Evolutionary conservation across 345 rosid species (phyloP).

Genomic region (Sisymbrium irio): DNA sequence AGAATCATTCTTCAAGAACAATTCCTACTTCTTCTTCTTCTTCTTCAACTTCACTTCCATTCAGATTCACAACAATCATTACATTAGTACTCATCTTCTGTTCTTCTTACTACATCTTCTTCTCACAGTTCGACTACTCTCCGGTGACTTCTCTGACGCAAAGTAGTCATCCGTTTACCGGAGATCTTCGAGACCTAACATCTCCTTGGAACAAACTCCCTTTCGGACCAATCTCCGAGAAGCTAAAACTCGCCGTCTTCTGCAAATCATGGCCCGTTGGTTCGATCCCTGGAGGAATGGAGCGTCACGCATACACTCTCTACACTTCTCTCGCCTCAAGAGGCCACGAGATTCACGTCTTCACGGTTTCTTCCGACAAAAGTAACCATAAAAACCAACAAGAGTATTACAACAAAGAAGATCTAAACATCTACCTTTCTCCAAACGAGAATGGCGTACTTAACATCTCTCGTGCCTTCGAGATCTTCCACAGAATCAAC

Average conservation of each 20-base stretch:
- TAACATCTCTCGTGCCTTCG: constrained; percentile 50
- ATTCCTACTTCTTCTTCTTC: constrained; percentile 33
- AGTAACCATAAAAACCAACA: constrained; percentile 29
- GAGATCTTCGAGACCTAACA: constrained; percentile 58
- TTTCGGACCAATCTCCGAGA: constrained; percentile 47
- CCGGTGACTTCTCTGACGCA: background rate
- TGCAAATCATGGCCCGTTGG: constrained; percentile 73
- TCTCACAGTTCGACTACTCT: constrained; percentile 29
- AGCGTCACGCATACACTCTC: constrained; percentile 66
- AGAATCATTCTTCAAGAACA: constrained; percentile 39
- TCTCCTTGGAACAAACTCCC: constrained; percentile 71
- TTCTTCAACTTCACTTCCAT: constrained; percentile 25
- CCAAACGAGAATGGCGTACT: constrained; percentile 61
- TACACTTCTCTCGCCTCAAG: constrained; percentile 52
- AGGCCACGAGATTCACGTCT: constrained; percentile 70
- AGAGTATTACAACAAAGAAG: constrained; percentile 40
- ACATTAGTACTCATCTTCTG: constrained; percentile 31
- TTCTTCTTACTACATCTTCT: constrained; percentile 43
- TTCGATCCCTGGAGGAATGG: constrained; percentile 68
- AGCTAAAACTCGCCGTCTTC: constrained; percentile 68
- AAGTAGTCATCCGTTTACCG: constrained; percentile 29
- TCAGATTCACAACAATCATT: constrained; percentile 39
- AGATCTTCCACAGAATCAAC: constrained; percentile 51
- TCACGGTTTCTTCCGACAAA: constrained; percentile 61
- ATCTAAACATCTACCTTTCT: constrained; percentile 57